phyloP scores from a whole-genome alignment of 805 yeast genomes.

The Sugiyamaella valdiviana region DNA sequence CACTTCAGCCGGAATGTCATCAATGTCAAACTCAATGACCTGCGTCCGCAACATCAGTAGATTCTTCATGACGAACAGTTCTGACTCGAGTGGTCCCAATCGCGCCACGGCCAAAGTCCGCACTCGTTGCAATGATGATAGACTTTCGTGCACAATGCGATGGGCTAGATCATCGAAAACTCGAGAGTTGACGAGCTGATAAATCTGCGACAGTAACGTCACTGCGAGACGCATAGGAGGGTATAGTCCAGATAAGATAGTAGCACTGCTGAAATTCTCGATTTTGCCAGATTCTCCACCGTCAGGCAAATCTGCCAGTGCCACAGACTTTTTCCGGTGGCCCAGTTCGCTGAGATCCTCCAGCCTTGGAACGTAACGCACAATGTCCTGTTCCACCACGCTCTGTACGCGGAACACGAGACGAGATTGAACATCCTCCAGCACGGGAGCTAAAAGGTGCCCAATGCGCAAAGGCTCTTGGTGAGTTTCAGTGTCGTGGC shows the following conservation, averaged over 20 bases:
- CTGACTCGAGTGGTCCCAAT: slow-evolving; percentile 51
- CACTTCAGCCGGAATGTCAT: slow-evolving; percentile 58
- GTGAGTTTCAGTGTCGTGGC: slow-evolving; percentile 19
- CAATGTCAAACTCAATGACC: slow-evolving; percentile 72
- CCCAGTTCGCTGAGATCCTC: slow-evolving; percentile 47
- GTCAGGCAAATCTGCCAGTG: background rate
- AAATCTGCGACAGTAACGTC: slow-evolving; percentile 65
- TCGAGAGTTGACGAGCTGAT: slow-evolving; percentile 64
- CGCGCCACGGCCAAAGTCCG: slow-evolving; percentile 40
- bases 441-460: slow-evolving; percentile 56
- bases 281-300: background rate
- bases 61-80: slow-evolving; percentile 65
- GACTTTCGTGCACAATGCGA: slow-evolving; percentile 72
- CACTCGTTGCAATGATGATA: slow-evolving; percentile 53
- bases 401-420: slow-evolving; percentile 73
- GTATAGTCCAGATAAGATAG: slow-evolving; percentile 38
- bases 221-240: slow-evolving; percentile 68
- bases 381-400: slow-evolving; percentile 62
- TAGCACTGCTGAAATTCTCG: background rate
- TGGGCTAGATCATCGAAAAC: slow-evolving; percentile 89
- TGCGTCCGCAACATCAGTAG: slow-evolving; percentile 64
- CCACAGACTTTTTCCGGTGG: background rate
- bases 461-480: background rate
- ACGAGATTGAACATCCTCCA: slow-evolving; percentile 73
- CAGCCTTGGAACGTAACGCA: slow-evolving; percentile 57